Base-by-base conservation (phyloP, 129 eudicot species). In the Apium graveolens region DNA sequence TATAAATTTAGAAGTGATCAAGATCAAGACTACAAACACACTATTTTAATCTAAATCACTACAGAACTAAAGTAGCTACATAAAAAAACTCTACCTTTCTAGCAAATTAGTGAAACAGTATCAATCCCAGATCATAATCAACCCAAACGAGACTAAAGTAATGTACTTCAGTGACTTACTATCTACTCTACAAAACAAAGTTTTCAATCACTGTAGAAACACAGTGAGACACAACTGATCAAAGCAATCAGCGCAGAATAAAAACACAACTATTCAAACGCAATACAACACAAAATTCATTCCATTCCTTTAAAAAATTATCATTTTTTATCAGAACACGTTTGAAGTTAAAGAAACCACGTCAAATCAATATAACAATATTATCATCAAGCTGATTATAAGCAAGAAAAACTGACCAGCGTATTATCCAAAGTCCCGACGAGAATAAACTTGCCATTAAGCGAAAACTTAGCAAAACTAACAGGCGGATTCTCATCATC, bases 401-500 rank as follows among this genome's bases (percentile, higher is more conserved):
- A 7, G 51, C 13, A 37, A 39, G 29, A 21, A 31, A n/a, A 41
- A 83, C 93, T 84, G 75, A 94, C 98, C 98, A 91, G 73, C 3
- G 97, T 88, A 80, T 90, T 90, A 88, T 94, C 98, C 80, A 94
- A 85, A 0, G 98, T 91, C 24, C 98, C 97, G 31, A 94, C 96
- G 39, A 94, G 98, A 38, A 94, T 86, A 55, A 91, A 94, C 79
- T 91, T 94, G 11, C 96, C 97, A 74, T 94, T 94, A 32, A 97
- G 97, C 34, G 98, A 91, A 78, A 94, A 91, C 90, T 86, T 90
- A 26, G 87, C 97, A 32, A 89, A 94, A 66, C 97, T 88, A 71
- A 94, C 98, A 26, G 98, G 98, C 3, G 98, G 98, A n/a, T 90
- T 92, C 79, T 94, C 98, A 69, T 91, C 98, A 69, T 94, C 98